These are phyloP conservation scores for Breynia disticha DNA, from an alignment of 441 rosid species.

Conservation along the genomic window DNA sequence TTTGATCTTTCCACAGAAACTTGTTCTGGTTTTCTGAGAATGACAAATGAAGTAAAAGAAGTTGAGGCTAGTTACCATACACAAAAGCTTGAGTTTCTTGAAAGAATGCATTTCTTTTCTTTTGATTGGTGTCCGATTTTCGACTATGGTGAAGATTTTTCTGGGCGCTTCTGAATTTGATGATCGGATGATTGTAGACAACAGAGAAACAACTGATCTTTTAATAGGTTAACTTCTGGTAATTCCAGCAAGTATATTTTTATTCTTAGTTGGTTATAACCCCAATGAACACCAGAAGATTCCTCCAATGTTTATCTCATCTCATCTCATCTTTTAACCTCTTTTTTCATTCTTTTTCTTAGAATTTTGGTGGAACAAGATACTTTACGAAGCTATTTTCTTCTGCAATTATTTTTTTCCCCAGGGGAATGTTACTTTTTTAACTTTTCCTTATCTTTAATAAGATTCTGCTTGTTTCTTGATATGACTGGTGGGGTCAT, in stretches of 20 bases:
- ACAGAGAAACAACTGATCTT: too few relatives aligned
- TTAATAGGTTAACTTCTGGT: not conserved
- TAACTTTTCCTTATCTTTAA: not conserved
- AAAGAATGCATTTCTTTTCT: slow-evolving; percentile 14
- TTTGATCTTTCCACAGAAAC: slow-evolving; percentile 22
- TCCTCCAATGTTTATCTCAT: not conserved
- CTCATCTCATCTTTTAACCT: not conserved
- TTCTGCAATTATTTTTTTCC: not conserved
- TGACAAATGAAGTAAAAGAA: too few relatives aligned
- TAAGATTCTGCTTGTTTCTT: too few relatives aligned
- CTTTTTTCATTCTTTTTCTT: not conserved
- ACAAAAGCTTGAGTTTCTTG: slow-evolving; percentile 14
- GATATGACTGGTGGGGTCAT: too few relatives aligned
- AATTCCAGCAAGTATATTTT: not conserved
- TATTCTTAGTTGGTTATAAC: not conserved
- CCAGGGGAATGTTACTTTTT: slow-evolving; percentile 7
- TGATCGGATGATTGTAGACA: not conserved
- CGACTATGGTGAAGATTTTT: slow-evolving; percentile 1
- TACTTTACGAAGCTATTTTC: not conserved
- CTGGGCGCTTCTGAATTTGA: not conserved
- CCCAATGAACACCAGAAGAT: too few relatives aligned
- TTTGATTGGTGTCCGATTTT: slow-evolving; percentile 1
- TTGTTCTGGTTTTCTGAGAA: not conserved
- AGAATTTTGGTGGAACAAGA: slow-evolving; percentile 9
- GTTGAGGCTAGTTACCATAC: too few relatives aligned